A percentile compares a stretch with the other conserved stretches of the same genome.
These are phyloP conservation scores for Chlamydomonas applanata DNA, from an alignment of 139 green algal genomes.

Conservation along the genomic window DNA sequence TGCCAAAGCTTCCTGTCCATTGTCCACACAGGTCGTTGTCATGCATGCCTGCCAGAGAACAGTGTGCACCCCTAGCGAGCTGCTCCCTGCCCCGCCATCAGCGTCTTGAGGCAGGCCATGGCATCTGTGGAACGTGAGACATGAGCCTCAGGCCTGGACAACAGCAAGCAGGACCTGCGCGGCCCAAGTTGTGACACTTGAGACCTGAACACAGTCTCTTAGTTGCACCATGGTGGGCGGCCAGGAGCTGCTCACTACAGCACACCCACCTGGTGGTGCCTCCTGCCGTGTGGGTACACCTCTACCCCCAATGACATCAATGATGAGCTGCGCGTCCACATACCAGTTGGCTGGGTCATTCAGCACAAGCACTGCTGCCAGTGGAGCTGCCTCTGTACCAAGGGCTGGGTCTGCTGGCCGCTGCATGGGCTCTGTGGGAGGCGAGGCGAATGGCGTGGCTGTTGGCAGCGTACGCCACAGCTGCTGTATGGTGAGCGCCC, in stretches of 20 bases:
- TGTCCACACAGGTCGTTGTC: too few relatives aligned
- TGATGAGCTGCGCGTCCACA: slow-evolving; percentile 67
- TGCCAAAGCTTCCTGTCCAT: too few relatives aligned
- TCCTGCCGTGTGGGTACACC: slow-evolving; percentile 34
- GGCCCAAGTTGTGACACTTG: too few relatives aligned
- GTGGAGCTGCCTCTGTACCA: slow-evolving; percentile 50
- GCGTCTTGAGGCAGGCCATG: too few relatives aligned
- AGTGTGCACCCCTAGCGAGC: too few relatives aligned
- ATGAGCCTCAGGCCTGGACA: too few relatives aligned
- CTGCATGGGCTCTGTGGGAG: background rate
- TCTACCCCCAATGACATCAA: slow-evolving; percentile 50
- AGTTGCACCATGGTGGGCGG: too few relatives aligned
- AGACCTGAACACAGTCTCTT: too few relatives aligned
- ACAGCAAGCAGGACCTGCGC: too few relatives aligned
- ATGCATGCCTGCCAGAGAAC: too few relatives aligned
- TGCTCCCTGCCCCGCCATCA: too few relatives aligned
- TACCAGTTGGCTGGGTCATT: slow-evolving; percentile 71
- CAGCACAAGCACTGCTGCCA: slow-evolving; percentile 68
- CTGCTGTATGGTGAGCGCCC: slow-evolving; percentile 27
- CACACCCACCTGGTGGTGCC: slow-evolving; percentile 12
- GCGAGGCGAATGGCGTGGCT: slow-evolving; percentile 54
- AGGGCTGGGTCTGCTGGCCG: slow-evolving; percentile 10
- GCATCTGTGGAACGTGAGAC: too few relatives aligned
- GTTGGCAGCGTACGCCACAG: slow-evolving; percentile 48
- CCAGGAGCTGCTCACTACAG: background rate